Conservation (phyloP, 2,329 filamentous ascomycete genomes). For the Diaporthe destruens region DNA sequence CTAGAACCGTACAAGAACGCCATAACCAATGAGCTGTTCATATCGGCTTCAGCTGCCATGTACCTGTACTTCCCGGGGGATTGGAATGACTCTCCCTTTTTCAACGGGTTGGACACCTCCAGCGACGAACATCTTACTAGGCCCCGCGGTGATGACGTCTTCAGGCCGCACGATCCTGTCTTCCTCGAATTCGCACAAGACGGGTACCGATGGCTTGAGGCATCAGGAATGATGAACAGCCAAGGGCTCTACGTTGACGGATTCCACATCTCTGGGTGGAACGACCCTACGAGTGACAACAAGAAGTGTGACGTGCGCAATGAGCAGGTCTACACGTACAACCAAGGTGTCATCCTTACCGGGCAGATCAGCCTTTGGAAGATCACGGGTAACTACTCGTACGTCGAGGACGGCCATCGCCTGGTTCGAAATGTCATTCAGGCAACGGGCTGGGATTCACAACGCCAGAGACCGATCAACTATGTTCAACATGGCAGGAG, state of each 20-base stretch:
- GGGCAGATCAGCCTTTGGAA: conserved; percentile 85
- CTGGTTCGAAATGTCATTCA: conserved; percentile 80
- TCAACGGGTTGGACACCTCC: conserved; percentile 35
- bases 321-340: conserved; percentile 95
- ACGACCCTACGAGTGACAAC: conserved; percentile 71
- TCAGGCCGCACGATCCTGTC: conserved; percentile 65
- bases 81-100: conserved; percentile 77
- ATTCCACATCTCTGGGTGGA: conserved; percentile 82
- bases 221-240: conserved; percentile 83
- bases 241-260: conserved; percentile 86
- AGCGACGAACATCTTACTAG: conserved; percentile 10
- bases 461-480: conserved; percentile 57
- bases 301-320: conserved; percentile 83
- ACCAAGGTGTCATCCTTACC: conserved; percentile 90
- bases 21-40: conserved; percentile 93
- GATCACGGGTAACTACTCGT: conserved; percentile 77
- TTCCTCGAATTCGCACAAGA: conserved; percentile 81
- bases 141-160: conserved; percentile 45
- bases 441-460: conserved; percentile 80
- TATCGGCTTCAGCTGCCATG: conserved; percentile 88
- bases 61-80: conserved; percentile 91
- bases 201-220: conserved; percentile 84
- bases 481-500: conserved; percentile 40
- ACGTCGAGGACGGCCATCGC: conserved; percentile 83
- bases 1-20: conserved; percentile 92